Evolutionary conservation across 139 green algal genomes (phyloP).

Genomic region (Picocystis salinarum): DNA sequence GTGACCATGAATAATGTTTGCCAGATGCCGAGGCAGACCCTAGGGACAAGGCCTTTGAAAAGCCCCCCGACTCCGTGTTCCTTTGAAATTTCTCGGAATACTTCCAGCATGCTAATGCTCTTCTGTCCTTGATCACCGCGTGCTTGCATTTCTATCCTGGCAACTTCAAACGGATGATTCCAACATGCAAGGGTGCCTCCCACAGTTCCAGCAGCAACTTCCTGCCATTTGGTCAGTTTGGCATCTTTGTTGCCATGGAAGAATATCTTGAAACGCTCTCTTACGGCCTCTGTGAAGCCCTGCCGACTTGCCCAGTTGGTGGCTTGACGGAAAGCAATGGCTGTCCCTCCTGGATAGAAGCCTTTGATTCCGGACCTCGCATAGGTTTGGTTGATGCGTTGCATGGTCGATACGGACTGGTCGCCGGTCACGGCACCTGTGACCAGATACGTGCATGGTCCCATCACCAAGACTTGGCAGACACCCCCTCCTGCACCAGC

Average conservation of each 20-base stretch:
- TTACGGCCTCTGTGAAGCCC: constrained; percentile 22
- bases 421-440: constrained; percentile 18
- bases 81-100: constrained; percentile 9
- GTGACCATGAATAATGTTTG: constrained; percentile 29
- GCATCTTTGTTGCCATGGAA: constrained; percentile 9
- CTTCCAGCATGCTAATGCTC: constrained; percentile 5
- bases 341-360: constrained; percentile 22
- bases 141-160: constrained; percentile 18
- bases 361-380: constrained; percentile 9
- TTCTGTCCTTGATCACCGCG: constrained; percentile 6
- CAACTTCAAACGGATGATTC: constrained; percentile 29
- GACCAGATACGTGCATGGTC: constrained; percentile 19
- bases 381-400: constrained; percentile 11
- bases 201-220: constrained; percentile 11
- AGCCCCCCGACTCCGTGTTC: constrained; percentile 14
- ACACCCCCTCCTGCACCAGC: constrained; percentile 20
- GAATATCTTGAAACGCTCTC: constrained; percentile 7
- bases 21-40: constrained; percentile 18
- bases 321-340: constrained; percentile 22
- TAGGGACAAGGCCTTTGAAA: constrained; percentile 20
- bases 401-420: constrained; percentile 2
- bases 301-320: constrained; percentile 25
- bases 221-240: constrained; percentile 14
- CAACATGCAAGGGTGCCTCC: constrained; percentile 19
- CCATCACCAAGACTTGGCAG: constrained; percentile 19